Evolutionary conservation across 306 rosid species (phyloP).

Genomic region (Ochetophila trinervis): DNA sequence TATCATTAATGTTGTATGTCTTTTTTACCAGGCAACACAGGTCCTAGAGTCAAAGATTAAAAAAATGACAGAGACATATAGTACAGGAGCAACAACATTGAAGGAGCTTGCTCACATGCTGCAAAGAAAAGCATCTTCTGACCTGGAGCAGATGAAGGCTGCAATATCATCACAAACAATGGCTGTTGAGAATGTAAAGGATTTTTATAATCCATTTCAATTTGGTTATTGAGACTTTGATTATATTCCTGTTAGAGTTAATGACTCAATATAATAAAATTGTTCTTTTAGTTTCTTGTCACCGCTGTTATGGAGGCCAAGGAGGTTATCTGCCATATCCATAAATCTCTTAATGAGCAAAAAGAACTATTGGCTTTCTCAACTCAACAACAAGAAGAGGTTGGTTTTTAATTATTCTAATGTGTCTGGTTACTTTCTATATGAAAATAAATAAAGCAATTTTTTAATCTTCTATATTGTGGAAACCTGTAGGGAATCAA

Average conservation of each 20-base stretch:
- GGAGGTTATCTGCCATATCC: slow-evolving; percentile 56
- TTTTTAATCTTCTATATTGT: slow-evolving; percentile 9
- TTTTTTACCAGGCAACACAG: slow-evolving; percentile 56
- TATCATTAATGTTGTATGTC: slow-evolving; percentile 11
- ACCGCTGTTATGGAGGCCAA: slow-evolving; percentile 64
- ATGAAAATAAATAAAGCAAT: slow-evolving; percentile 8
- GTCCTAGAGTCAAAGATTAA: slow-evolving; percentile 62
- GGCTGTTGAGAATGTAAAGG: slow-evolving; percentile 56
- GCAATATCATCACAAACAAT: slow-evolving; percentile 50
- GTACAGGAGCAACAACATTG: slow-evolving; percentile 60
- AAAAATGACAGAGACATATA: slow-evolving; percentile 60
- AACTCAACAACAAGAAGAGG: slow-evolving; percentile 67
- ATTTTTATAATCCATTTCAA: not conserved
- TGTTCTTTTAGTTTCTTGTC: slow-evolving; percentile 56
- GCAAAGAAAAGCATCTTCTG: slow-evolving; percentile 63
- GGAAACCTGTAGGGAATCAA: slow-evolving; percentile 57
- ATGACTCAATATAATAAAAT: slow-evolving; percentile 14
- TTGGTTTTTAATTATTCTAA: slow-evolving; percentile 21
- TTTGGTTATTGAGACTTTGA: not conserved
- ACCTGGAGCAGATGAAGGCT: slow-evolving; percentile 60
- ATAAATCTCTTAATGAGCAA: slow-evolving; percentile 67
- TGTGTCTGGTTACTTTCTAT: not conserved
- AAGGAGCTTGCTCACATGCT: slow-evolving; percentile 58
- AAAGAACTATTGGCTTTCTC: slow-evolving; percentile 57
- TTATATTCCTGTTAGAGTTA: not conserved